Evolutionary conservation across 345 rosid species (phyloP).

Genomic region (Salix exigua): DNA sequence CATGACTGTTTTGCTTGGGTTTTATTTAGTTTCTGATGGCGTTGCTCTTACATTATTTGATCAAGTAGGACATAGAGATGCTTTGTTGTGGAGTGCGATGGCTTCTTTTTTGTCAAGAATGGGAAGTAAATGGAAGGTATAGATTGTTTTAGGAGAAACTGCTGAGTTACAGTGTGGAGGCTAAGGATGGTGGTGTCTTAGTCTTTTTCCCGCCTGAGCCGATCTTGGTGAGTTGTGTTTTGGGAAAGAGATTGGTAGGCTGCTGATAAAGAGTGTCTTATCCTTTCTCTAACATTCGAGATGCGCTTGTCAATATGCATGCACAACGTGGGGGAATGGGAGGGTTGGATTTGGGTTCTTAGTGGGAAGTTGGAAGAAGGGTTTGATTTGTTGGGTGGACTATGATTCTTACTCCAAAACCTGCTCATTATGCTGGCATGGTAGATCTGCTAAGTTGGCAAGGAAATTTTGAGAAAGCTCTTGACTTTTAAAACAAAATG

Average conservation of each 20-base stretch:
- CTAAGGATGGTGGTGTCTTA: conserved; percentile 20
- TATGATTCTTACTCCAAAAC: conserved; percentile 13
- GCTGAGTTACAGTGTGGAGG: conserved; percentile 16
- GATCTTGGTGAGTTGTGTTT: conserved; percentile 13
- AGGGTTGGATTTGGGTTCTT: conserved; percentile 4
- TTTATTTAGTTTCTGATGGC: conserved; percentile 12
- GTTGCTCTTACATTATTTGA: conserved; percentile 20
- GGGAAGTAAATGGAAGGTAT: conserved; percentile 19
- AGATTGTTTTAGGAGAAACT: conserved; percentile 23
- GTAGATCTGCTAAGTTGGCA: conserved; percentile 7
- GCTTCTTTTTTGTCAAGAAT: conserved; percentile 23
- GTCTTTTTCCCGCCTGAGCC: conserved; percentile 27
- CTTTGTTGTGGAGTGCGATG: conserved; percentile 33
- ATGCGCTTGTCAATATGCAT: conserved; percentile 27
- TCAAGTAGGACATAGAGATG: conserved; percentile 21
- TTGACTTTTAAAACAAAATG: conserved; percentile 12
- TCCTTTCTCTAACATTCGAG: conserved; percentile 13
- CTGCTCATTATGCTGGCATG: conserved; percentile 22
- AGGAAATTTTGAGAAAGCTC: conserved; percentile 8
- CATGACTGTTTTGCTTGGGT: conserved; percentile 18
- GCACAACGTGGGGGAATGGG: conserved; percentile 25
- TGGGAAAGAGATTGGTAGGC: conserved; percentile 25
- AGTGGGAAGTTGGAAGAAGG: conserved; percentile 9
- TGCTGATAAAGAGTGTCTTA: conserved; percentile 9
- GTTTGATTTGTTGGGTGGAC: conserved; percentile 25